phyloP scores from a whole-genome alignment of 2,329 filamentous ascomycete species.

The Cercospora sojina region DNA sequence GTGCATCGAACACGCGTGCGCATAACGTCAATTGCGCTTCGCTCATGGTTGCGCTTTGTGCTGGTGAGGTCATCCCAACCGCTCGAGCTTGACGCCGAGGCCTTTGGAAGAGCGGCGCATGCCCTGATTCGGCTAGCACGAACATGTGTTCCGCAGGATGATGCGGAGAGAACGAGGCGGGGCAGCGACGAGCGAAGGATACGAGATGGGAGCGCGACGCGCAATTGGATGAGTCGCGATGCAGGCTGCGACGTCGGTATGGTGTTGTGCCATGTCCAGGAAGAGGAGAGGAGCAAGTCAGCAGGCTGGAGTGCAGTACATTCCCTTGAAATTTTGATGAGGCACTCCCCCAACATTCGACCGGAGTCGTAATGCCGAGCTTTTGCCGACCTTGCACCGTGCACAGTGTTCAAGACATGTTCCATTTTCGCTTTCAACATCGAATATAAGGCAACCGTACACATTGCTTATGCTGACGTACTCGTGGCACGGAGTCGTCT shows the following conservation, averaged over 20 bases:
- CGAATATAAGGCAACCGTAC: neutral
- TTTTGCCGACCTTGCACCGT: neutral
- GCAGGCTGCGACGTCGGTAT: neutral
- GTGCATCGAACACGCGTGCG: neutral
- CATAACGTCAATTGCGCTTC: neutral
- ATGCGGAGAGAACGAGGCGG: constrained; percentile 9
- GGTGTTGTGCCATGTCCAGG: neutral
- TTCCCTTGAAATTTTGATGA: neutral
- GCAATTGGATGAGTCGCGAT: constrained; percentile 3
- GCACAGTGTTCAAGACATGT: neutral
- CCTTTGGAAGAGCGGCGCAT: neutral
- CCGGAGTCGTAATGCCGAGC: too few relatives aligned
- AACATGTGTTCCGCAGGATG: neutral
- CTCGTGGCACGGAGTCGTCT: neutral
- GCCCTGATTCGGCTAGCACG: constrained; percentile 4
- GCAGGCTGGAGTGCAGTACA: neutral
- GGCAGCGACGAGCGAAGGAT: neutral
- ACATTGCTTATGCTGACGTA: neutral
- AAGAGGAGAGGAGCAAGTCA: neutral
- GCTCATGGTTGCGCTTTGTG: constrained; percentile 4
- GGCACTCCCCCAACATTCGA: too few relatives aligned
- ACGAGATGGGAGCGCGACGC: neutral
- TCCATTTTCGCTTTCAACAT: neutral
- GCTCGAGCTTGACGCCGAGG: constrained; percentile 7
- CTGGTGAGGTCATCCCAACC: constrained; percentile 9